These are phyloP conservation scores for Centrapalus pauciflorus DNA, from an alignment of 129 eudicot species.

Conservation along the genomic window DNA sequence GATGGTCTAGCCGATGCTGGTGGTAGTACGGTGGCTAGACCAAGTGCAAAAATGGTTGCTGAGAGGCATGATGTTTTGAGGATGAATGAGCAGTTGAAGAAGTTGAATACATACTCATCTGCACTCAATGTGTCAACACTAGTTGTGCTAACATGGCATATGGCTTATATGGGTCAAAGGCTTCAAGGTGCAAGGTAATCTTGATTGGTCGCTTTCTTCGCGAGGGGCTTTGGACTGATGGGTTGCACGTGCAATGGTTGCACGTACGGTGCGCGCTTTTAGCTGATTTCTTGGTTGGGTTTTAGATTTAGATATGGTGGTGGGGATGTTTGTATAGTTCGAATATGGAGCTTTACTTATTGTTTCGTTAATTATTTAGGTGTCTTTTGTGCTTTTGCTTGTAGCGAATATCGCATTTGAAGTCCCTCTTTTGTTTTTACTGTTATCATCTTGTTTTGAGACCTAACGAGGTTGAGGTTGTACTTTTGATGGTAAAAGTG, in stretches of 20 bases:
- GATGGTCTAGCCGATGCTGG: constrained; percentile 4
- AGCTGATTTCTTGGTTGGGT: background rate
- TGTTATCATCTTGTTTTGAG: too few relatives aligned
- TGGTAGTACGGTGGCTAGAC: constrained; percentile 6
- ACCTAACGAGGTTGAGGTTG: too few relatives aligned
- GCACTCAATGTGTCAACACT: constrained; percentile 47
- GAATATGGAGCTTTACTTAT: background rate
- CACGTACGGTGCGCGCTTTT: too few relatives aligned
- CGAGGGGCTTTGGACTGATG: too few relatives aligned
- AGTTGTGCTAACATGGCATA: constrained; percentile 66
- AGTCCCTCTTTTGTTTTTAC: too few relatives aligned
- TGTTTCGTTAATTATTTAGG: background rate
- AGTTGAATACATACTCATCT: constrained; percentile 57
- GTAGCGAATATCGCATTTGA: too few relatives aligned
- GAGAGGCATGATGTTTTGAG: constrained; percentile 16
- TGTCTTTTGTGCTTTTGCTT: background rate
- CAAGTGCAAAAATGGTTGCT: background rate
- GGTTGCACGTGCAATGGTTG: too few relatives aligned
- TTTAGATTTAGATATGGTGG: background rate
- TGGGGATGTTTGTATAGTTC: constrained; percentile 17
- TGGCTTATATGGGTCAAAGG: constrained; percentile 46
- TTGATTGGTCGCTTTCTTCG: background rate
- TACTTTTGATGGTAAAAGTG: too few relatives aligned
- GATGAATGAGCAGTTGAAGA: constrained; percentile 39
- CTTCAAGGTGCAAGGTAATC: constrained; percentile 24